Evolutionary conservation across 768 basidiomycete species (phyloP).

Genomic region (Leccinellum rugosiceps): DNA sequence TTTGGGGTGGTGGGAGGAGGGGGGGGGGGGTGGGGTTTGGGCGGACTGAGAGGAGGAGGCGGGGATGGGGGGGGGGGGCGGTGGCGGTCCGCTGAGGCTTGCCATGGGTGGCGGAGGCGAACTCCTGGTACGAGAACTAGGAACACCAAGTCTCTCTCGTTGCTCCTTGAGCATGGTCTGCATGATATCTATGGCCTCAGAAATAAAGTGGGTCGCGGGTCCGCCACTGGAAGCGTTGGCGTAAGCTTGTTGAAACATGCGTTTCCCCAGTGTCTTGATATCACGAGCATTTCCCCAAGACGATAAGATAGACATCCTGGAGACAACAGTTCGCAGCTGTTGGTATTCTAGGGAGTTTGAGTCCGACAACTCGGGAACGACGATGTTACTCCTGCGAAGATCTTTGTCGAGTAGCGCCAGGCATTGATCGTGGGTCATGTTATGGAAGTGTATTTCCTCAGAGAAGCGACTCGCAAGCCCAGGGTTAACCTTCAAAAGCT

Average conservation of each 20-base stretch:
- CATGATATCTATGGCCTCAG: slow-evolving; percentile 11
- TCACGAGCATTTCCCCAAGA: slow-evolving; percentile 75
- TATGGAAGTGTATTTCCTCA: slow-evolving; percentile 51
- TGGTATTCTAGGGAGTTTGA: neutral
- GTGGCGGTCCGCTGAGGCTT: slow-evolving; percentile 18
- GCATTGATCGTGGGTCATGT: slow-evolving; percentile 50
- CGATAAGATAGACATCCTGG: slow-evolving; percentile 40
- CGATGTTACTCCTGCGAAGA: slow-evolving; percentile 43
- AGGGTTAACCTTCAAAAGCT: slow-evolving; percentile 53
- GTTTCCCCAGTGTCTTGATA: slow-evolving; percentile 45
- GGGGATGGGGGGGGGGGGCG: slow-evolving; percentile 23
- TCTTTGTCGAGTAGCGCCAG: slow-evolving; percentile 47
- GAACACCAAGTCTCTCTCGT: slow-evolving; percentile 24
- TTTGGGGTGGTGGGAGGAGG: slow-evolving; percentile 5
- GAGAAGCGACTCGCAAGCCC: slow-evolving; percentile 70
- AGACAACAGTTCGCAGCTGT: slow-evolving; percentile 24
- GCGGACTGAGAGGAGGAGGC: slow-evolving; percentile 20
- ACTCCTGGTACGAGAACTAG: slow-evolving; percentile 4
- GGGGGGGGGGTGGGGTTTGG: slow-evolving; percentile 22
- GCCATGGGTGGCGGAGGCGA: slow-evolving; percentile 12
- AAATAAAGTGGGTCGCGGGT: neutral
- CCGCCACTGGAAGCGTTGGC: slow-evolving; percentile 11
- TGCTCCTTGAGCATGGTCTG: slow-evolving; percentile 15
- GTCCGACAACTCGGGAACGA: slow-evolving; percentile 32
- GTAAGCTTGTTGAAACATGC: slow-evolving; percentile 13